Conservation (phyloP, 1,284 basidiomycete genomes). For the Fomitopsis pinicola region DNA sequence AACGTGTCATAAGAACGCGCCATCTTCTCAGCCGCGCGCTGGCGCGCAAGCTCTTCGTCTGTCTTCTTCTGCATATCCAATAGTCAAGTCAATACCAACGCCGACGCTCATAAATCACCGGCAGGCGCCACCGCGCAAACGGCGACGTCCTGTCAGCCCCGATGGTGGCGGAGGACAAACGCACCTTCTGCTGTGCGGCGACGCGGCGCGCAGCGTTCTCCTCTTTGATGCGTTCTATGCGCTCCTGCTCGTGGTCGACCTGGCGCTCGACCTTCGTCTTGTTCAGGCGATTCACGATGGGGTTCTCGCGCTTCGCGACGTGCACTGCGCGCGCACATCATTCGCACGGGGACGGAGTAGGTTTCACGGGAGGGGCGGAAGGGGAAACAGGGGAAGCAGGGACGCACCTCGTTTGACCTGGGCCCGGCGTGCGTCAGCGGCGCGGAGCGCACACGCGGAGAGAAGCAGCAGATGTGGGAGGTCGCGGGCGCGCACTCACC, state of each 20-base stretch:
- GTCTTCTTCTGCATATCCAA: conserved; percentile 55
- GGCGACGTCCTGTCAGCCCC: background rate
- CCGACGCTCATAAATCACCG: background rate
- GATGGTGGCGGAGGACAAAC: background rate
- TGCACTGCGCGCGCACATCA: conserved; percentile 46
- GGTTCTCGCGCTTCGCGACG: conserved; percentile 79
- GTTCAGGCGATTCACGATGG: conserved; percentile 90
- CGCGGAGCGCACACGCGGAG: background rate
- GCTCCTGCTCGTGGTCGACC: conserved; percentile 91
- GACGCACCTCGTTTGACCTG: conserved; percentile 75
- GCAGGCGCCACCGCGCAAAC: background rate
- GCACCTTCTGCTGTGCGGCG: conserved; percentile 60
- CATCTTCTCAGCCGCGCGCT: conserved; percentile 72
- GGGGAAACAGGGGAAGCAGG: background rate
- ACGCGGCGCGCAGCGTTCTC: conserved; percentile 69
- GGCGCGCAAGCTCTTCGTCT: conserved; percentile 60
- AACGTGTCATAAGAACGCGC: conserved; percentile 74
- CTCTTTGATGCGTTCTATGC: conserved; percentile 74
- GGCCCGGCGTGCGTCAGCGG: background rate
- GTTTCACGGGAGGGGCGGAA: background rate
- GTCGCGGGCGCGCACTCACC: conserved; percentile 35
- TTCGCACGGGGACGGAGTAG: background rate
- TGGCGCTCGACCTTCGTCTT: conserved; percentile 86
- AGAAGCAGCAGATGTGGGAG: background rate
- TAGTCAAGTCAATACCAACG: background rate